These are phyloP conservation scores for Candida loeiensis DNA, from an alignment of 805 yeast genomes.

Conservation along the genomic window DNA sequence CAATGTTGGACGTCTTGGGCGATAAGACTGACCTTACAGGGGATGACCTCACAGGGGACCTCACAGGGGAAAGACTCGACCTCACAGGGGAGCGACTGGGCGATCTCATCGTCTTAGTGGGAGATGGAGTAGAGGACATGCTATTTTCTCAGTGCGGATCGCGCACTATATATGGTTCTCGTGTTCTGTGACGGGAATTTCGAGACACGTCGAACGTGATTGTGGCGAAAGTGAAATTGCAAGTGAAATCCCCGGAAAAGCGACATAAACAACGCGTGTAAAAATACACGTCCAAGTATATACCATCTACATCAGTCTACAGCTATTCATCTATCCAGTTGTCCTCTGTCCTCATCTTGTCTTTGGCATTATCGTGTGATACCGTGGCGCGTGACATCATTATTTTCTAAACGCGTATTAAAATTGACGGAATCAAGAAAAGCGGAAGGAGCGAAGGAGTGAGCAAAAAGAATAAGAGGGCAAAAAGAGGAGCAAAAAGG, in stretches of 20 bases:
- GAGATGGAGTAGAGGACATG: constrained; percentile 9
- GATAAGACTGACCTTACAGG: constrained; percentile 19
- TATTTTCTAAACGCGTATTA: not conserved
- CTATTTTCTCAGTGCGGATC: not conserved
- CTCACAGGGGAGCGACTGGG: constrained; percentile 8
- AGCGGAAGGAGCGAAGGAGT: not conserved
- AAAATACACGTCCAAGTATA: not conserved
- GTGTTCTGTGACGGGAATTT: not conserved
- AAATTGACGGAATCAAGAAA: not conserved
- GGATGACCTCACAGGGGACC: constrained; percentile 10
- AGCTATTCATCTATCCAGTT: not conserved
- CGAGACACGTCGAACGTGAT: constrained; percentile 4
- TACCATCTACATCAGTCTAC: not conserved
- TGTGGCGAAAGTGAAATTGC: constrained; percentile 1
- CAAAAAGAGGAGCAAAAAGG: not conserved
- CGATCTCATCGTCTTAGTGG: constrained; percentile 2
- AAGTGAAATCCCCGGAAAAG: not conserved
- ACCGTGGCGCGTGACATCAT: not conserved
- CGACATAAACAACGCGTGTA: not conserved
- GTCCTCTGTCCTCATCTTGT: not conserved
- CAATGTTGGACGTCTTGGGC: constrained; percentile 20
- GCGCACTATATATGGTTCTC: not conserved
- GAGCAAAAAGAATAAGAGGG: not conserved
- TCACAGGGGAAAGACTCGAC: constrained; percentile 22
- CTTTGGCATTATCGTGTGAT: too few species aligned